Conservation (phyloP, 2,329 filamentous ascomycete genomes). For the Pseudogymnoascus sp. region DNA sequence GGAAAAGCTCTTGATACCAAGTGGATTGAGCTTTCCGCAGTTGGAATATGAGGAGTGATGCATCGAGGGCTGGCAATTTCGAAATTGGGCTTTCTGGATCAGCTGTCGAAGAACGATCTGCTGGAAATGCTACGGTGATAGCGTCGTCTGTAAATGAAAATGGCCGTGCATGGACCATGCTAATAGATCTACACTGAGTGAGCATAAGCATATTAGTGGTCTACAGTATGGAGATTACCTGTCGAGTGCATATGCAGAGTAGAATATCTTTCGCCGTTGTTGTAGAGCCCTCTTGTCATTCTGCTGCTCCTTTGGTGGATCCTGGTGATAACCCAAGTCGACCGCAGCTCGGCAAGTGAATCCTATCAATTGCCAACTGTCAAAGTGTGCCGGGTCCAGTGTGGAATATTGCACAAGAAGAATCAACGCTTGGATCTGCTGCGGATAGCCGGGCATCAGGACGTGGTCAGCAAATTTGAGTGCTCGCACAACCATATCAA, state of each 20-base stretch:
- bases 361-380: constrained; percentile 88
- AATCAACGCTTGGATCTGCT: constrained; percentile 79
- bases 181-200: constrained; percentile 56
- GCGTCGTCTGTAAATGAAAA: constrained; percentile 94
- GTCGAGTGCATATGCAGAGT: constrained; percentile 84
- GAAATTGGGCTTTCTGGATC: constrained; percentile 19
- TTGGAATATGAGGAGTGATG: constrained; percentile 70
- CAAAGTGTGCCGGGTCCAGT: constrained; percentile 83
- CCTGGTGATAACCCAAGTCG: constrained; percentile 88
- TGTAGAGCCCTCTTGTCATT: constrained; percentile 64
- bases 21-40: constrained; percentile 78
- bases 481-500: constrained; percentile 53
- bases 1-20: constrained; percentile 85
- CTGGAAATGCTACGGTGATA: constrained; percentile 70
- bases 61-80: constrained; percentile 43
- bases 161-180: constrained; percentile 75
- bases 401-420: constrained; percentile 84
- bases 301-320: constrained; percentile 63
- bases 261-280: constrained; percentile 73
- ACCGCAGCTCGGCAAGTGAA: constrained; percentile 81
- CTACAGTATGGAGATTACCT: constrained; percentile 43
- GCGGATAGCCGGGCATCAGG: constrained; percentile 73
- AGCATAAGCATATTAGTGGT: constrained; percentile 9
- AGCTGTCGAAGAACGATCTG: constrained; percentile 27
- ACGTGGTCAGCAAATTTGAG: constrained; percentile 73